These are phyloP conservation scores for Entamoeba invadens DNA, from an alignment of 208 protist species.

Conservation along the genomic window DNA sequence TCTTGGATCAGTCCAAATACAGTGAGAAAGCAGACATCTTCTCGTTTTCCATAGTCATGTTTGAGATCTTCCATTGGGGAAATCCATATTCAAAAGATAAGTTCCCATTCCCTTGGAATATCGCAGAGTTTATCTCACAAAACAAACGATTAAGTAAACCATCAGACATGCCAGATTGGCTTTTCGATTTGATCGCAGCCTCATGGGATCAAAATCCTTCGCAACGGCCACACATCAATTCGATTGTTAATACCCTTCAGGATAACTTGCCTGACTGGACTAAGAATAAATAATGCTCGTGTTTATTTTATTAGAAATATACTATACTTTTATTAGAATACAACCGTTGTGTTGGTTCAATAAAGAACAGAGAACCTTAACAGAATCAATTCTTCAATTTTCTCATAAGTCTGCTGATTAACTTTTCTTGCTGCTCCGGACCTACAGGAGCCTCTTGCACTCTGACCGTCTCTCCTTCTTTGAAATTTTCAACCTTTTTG, in stretches of 20 bases:
- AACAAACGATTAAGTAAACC: neutral
- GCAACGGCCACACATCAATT: neutral
- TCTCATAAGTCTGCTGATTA: neutral
- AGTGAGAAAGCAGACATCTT: constrained; percentile 41
- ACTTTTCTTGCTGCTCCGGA: neutral
- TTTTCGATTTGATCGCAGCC: neutral
- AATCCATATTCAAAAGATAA: constrained; percentile 4
- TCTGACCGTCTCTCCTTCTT: neutral
- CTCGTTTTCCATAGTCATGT: constrained; percentile 39
- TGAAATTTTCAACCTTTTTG: neutral
- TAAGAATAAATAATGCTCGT: too few relatives aligned
- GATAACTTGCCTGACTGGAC: too few relatives aligned
- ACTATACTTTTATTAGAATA: too few relatives aligned
- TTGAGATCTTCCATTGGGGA: constrained; percentile 34
- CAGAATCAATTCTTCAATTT: too few relatives aligned
- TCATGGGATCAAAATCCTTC: constrained; percentile 1
- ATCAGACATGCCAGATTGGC: neutral
- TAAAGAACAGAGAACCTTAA: too few relatives aligned
- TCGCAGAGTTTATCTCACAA: neutral
- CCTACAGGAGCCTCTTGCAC: neutral
- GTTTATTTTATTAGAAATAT: too few relatives aligned
- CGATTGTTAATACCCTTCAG: neutral
- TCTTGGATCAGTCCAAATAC: constrained; percentile 26
- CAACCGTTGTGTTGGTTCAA: too few relatives aligned
- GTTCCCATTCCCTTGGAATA: neutral